Evolutionary conservation across 139 green algal genomes (phyloP), one percentile per base, ranked within the genome.

Genomic region (Chlorella sp.): DNA sequence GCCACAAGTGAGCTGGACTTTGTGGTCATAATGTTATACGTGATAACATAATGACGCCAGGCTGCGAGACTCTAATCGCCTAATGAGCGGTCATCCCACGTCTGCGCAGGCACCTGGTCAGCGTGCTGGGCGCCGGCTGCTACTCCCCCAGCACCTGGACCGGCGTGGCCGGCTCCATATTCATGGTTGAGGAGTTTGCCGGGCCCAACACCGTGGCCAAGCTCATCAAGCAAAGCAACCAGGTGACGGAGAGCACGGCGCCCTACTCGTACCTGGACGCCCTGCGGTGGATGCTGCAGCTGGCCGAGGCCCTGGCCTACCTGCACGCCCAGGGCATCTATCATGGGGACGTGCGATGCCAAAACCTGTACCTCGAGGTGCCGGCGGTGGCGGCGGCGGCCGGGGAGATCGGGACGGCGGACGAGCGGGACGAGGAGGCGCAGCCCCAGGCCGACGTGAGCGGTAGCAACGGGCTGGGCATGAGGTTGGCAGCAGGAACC

Each of bases 211-310:
- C 62, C 2, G 31, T 35, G 3, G 30, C 30, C 31, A 69, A 69
- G 31, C 62, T 69, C 31, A 69, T 69, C 62, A 69, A 69, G 62
- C n/a, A n/a, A n/a, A n/a, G n/a, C n/a, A n/a, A n/a, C n/a, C n/a
- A n/a, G n/a, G n/a, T n/a, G n/a, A n/a, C n/a, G n/a, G n/a, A n/a
- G n/a, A n/a, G n/a, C n/a, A n/a, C n/a, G n/a, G n/a, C n/a, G n/a
- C n/a, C 51, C 23, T 62, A 62, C 51, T 31, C 5, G 2, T 62
- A 62, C 14, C 51, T 62, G 14, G 51, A 62, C 14, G 51, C 51
- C 51, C 27, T 24, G 2, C 27, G 29, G 14, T 62, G 62, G 62
- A 17, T 69, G 62, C 31, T 26, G 31, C 62, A 69, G 62, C 27
- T 69, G 31, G 66, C 66, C 22, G 66, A 71, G 27, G 66, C 66